Conservation (phyloP, 345 rosid species). For the Triadica sebifera region DNA sequence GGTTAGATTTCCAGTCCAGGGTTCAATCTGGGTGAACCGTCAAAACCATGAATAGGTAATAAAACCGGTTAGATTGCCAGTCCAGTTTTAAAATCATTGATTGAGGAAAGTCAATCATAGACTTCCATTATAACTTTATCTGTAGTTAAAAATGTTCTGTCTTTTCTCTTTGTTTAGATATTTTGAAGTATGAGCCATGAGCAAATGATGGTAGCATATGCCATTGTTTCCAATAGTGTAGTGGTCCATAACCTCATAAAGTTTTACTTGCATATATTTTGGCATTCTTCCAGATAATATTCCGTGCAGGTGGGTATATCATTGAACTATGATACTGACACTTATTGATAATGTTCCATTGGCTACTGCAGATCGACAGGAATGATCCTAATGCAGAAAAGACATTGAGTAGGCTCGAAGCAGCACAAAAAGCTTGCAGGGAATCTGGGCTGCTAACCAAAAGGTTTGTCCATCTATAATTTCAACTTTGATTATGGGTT, state of each 20-base stretch:
- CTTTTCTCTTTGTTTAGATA: no score
- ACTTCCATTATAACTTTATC: no score
- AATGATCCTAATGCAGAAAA: conserved; percentile 69
- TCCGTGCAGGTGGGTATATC: background rate
- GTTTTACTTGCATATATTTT: background rate
- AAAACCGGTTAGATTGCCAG: no score
- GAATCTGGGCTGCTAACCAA: conserved; percentile 52
- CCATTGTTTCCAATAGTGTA: background rate
- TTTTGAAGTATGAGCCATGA: no score
- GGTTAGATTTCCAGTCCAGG: no score
- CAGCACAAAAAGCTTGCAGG: conserved; percentile 57
- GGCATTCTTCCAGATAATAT: background rate
- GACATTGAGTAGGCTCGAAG: conserved; percentile 60
- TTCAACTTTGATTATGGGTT: background rate
- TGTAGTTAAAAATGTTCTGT: no score
- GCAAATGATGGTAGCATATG: background rate
- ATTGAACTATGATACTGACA: background rate
- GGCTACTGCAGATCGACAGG: conserved; percentile 51
- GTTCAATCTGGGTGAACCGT: no score
- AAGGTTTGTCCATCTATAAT: conserved; percentile 42
- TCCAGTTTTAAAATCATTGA: no score
- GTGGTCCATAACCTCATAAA: background rate
- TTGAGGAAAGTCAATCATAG: no score
- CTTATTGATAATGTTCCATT: conserved; percentile 9
- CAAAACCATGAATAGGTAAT: no score